A percentile compares a stretch with the other conserved stretches of the same genome.
These are phyloP conservation scores for Pecoramyces ruminantium DNA, from an alignment of 192 early-diverging fungal genomes.

Conservation along the genomic window DNA sequence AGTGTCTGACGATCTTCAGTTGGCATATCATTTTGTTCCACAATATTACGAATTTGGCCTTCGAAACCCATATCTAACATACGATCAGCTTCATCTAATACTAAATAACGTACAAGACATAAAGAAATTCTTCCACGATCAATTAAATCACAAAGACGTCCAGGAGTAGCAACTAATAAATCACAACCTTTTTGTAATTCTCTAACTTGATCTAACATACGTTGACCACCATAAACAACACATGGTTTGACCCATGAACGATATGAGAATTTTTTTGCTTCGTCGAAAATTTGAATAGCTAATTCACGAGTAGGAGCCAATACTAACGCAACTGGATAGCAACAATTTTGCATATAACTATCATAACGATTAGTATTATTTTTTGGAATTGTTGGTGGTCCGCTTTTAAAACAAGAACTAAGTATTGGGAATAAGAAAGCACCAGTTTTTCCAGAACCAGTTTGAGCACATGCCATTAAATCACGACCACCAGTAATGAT, in stretches of 20 bases:
- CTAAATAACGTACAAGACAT: conserved; percentile 42
- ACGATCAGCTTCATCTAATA: conserved; percentile 1
- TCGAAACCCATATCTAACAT: conserved; percentile 1
- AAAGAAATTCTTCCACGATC: conserved; percentile 65
- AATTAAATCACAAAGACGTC: conserved; percentile 68
- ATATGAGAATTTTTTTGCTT: conserved; percentile 9
- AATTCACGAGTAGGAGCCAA: conserved; percentile 66
- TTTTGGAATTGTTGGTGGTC: conserved; percentile 6
- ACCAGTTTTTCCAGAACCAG: conserved; percentile 88
- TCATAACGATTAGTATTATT: conserved; percentile 6
- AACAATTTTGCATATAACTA: conserved; percentile 17
- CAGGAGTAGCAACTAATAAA: conserved; percentile 89
- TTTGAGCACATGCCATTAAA: conserved; percentile 98
- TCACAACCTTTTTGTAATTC: conserved; percentile 45
- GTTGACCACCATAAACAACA: conserved; percentile 89
- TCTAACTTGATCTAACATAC: conserved; percentile 72
- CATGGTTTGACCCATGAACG: conserved; percentile 66
- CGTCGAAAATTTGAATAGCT: conserved; percentile 48
- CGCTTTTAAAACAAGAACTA: conserved; percentile 74
- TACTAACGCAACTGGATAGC: conserved; percentile 39
- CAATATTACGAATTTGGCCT: conserved; percentile 21
- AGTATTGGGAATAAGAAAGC: conserved; percentile 96
- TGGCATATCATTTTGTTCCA: not conserved
- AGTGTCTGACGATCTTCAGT: conserved; percentile 22
- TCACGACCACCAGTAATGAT: conserved; percentile 63